Conservation (phyloP, 768 basidiomycete species). For the Amanita jacksonii region DNA sequence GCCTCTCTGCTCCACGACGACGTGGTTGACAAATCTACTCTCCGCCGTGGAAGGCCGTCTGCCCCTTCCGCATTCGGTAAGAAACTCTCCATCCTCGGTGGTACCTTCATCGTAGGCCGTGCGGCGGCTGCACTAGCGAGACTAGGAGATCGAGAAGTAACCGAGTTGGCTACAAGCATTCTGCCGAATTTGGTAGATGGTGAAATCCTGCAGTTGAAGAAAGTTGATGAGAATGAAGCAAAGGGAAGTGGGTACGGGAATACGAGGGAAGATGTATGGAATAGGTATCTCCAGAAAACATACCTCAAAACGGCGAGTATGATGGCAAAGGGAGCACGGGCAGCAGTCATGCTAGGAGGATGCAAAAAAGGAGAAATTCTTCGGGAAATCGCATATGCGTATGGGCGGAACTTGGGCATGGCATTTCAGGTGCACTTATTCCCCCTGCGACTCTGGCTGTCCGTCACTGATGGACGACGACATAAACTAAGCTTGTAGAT, state of each 20-base stretch:
- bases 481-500: constrained; percentile 89
- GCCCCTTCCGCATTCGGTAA: constrained; percentile 66
- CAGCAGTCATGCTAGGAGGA: constrained; percentile 84
- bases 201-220: constrained; percentile 75
- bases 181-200: constrained; percentile 97
- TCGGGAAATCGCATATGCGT: constrained; percentile 87
- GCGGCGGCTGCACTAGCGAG: constrained; percentile 82
- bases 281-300: constrained; percentile 59
- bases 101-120: constrained; percentile 92
- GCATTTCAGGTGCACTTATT: constrained; percentile 40
- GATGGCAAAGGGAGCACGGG: constrained; percentile 81
- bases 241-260: constrained; percentile 22
- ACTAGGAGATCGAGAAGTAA: constrained; percentile 81
- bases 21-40: constrained; percentile 80
- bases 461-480: constrained; percentile 6
- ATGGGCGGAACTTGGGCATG: constrained; percentile 83
- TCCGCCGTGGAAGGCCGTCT: constrained; percentile 45
- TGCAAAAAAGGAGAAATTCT: constrained; percentile 65
- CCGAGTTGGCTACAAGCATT: constrained; percentile 87
- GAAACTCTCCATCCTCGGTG: constrained; percentile 89
- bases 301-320: constrained; percentile 90
- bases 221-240: constrained; percentile 31
- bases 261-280: constrained; percentile 47
- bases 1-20: constrained; percentile 91
- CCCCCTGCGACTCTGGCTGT: constrained; percentile 1